Evolutionary conservation across 768 basidiomycete genomes (phyloP).

Genomic region (Naganishia onofrii): DNA sequence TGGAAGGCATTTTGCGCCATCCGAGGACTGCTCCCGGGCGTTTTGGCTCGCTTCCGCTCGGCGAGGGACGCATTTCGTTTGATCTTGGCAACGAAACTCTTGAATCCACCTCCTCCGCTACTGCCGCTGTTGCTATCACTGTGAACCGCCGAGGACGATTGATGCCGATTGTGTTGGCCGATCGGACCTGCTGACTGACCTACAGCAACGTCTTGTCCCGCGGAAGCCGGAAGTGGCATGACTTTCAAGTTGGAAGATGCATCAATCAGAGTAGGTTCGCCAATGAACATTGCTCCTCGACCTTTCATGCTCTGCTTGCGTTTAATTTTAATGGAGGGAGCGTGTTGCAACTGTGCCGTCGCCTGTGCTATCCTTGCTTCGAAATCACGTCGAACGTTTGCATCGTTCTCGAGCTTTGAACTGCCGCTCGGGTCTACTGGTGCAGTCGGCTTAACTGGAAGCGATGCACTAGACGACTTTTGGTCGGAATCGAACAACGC

Average conservation of each 20-base stretch:
- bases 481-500: background rate
- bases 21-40: slow-evolving; percentile 8
- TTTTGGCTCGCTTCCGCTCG: slow-evolving; percentile 10
- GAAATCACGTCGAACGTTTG: slow-evolving; percentile 24
- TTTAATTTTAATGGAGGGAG: slow-evolving; percentile 4
- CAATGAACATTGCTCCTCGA: slow-evolving; percentile 17
- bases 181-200: background rate
- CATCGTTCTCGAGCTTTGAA: slow-evolving; percentile 9
- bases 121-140: background rate
- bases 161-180: background rate
- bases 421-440: background rate
- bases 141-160: slow-evolving; percentile 7
- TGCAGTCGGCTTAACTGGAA: background rate
- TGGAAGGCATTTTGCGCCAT: background rate
- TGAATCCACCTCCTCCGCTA: slow-evolving; percentile 15
- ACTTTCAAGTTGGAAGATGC: slow-evolving; percentile 24
- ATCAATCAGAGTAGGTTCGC: slow-evolving; percentile 17
- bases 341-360: slow-evolving; percentile 20
- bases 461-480: background rate
- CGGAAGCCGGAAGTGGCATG: slow-evolving; percentile 1
- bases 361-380: slow-evolving; percentile 30
- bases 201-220: background rate
- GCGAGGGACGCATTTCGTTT: slow-evolving; percentile 25
- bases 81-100: slow-evolving; percentile 27
- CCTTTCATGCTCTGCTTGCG: slow-evolving; percentile 21